These are phyloP conservation scores for Gnomoniopsis smithogilvyi DNA, from an alignment of 2,329 filamentous ascomycete genomes.

Conservation along the genomic window DNA sequence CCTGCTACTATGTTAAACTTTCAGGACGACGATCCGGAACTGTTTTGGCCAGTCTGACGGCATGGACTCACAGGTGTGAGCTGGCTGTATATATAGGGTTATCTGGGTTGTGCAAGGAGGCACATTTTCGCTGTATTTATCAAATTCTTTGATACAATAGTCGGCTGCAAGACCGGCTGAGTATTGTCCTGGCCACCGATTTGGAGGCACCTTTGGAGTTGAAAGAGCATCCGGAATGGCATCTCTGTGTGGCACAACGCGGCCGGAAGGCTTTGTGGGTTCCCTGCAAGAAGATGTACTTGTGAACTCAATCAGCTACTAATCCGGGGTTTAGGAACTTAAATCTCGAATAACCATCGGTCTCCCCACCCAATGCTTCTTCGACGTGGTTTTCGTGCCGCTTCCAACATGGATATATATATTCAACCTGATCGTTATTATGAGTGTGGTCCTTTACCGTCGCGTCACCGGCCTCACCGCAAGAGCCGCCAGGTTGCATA, in stretches of 20 bases:
- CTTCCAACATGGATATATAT: constrained; percentile 24
- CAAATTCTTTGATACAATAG: neutral
- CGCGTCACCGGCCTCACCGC: constrained; percentile 9
- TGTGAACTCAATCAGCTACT: no score
- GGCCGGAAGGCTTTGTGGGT: neutral
- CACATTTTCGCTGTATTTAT: neutral
- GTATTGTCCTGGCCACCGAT: neutral
- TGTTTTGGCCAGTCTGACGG: neutral
- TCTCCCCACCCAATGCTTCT: constrained; percentile 26
- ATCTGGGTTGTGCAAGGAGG: neutral
- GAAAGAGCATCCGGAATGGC: neutral
- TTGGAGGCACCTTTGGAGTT: neutral
- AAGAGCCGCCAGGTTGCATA: constrained; percentile 14
- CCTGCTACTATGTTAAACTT: neutral
- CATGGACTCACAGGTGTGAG: neutral
- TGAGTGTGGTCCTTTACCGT: neutral
- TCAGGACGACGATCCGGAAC: neutral
- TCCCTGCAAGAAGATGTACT: neutral
- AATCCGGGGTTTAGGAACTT: neutral
- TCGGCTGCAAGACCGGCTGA: neutral
- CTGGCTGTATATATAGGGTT: neutral
- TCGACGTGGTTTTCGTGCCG: constrained; percentile 24
- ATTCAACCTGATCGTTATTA: constrained; percentile 6
- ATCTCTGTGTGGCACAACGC: neutral
- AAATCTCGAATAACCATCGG: constrained; percentile 2